Base-by-base conservation (phyloP, 306 rosid species). In the Trifolium fragiferum region DNA sequence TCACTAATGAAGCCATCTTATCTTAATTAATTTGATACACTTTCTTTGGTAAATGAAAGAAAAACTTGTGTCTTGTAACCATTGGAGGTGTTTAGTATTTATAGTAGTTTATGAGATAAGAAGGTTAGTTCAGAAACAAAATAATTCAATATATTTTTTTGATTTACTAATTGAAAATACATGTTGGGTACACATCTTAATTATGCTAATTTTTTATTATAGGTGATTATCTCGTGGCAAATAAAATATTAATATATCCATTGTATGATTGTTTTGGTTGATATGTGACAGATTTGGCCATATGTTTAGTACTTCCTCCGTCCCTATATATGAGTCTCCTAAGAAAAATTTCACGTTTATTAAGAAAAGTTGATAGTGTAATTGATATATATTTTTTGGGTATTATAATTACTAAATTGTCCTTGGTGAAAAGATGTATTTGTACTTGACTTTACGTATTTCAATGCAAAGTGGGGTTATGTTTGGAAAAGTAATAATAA, bases 181-280 rank as follows among this genome's bases (percentile, higher is more conserved):
- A 63, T 2, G 19, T 15, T 1, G 20, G 47, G 14, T 2, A 5
- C 70, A 19, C 33, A 12, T 18, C 18, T 62, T 57, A 4, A 0
- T 43, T 10, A 0, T 43, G 41, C 20, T 21, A 30, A 14, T 60
- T 30, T 60, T 60, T 30, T 14, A 60, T 60, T 59, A 14, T 13
- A 11, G 12, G 20, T 13, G 66, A 60, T 60, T 60, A 60, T 14
- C 70, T 38, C 70, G 70, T 65, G 70, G 70, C 4, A 10, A 11
- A 19, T 65, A 18, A 65, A 65, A 65, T 65, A 64, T 2, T 65
- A 19, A 37, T 64, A 64, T 65, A 19, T 37, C 51, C 16, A 5
- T 11, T 65, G 33, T 5, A 38, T 11, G 6, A 65, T 65, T 65
- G 40, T 19, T 64, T 64, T 40, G 19, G 49, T 65, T 2, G 18